A percentile compares a stretch with the other conserved stretches of the same genome.
phyloP scores from a whole-genome alignment of 2,329 filamentous ascomycete species.

The Drechslerella coelobrocha region DNA sequence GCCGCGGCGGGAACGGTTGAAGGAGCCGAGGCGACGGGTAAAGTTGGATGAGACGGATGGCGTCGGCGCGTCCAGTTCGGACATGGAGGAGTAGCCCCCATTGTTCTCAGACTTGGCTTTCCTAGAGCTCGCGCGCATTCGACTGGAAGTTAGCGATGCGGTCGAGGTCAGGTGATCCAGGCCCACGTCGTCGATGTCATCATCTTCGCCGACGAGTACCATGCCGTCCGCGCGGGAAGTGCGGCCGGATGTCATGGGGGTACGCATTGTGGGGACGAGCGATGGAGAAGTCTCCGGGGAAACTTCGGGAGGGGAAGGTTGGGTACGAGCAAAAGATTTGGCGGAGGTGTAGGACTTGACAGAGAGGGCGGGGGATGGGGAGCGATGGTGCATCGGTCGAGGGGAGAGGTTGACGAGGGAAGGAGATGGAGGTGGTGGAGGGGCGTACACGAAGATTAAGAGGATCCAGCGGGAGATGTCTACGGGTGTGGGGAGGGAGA shows the following conservation, averaged over 20 bases:
- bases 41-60: conserved; percentile 37
- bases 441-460: conserved; percentile 51
- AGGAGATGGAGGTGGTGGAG: conserved; percentile 50
- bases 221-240: conserved; percentile 36
- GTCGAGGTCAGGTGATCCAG: conserved; percentile 33
- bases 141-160: conserved; percentile 49
- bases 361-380: conserved; percentile 44
- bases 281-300: conserved; percentile 47
- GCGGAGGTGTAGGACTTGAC: conserved; percentile 44
- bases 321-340: conserved; percentile 48
- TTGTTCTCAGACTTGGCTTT: conserved; percentile 34
- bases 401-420: conserved; percentile 50
- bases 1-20: conserved; percentile 22
- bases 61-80: conserved; percentile 33
- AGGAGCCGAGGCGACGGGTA: conserved; percentile 30
- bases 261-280: conserved; percentile 31
- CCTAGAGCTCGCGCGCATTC: conserved; percentile 40
- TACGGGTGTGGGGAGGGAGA: conserved; percentile 49
- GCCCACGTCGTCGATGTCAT: conserved; percentile 3
- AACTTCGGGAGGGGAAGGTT: conserved; percentile 44
- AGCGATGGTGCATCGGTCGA: conserved; percentile 35
- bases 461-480: conserved; percentile 50
- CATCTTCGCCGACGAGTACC: conserved; percentile 24
- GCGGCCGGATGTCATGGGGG: conserved; percentile 41
- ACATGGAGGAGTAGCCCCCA: conserved; percentile 39